Evolutionary conservation across 1,284 basidiomycete species (phyloP).

Genomic region (Inonotus hispidus): DNA sequence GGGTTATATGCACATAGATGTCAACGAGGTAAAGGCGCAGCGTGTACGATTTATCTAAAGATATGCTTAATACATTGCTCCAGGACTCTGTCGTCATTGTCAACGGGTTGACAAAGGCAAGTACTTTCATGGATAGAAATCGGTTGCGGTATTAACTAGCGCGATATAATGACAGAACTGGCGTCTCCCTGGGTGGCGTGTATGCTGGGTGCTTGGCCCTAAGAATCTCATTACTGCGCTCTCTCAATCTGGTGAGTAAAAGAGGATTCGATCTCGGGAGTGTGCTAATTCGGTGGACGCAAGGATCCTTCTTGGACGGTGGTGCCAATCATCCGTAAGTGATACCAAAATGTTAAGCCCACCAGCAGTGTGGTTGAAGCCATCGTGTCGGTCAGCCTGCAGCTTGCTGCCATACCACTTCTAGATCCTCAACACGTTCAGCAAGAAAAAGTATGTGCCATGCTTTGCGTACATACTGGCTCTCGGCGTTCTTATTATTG

Average conservation of each 20-base stretch:
- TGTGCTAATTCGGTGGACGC: conserved; percentile 8
- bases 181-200: conserved; percentile 89
- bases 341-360: neutral
- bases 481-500: neutral
- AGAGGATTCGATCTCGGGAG: neutral
- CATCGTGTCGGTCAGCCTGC: conserved; percentile 47
- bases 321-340: conserved; percentile 84
- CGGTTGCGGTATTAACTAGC: neutral
- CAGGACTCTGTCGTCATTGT: conserved; percentile 80
- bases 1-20: conserved; percentile 40
- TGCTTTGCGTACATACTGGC: neutral
- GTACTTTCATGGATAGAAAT: conserved; percentile 6
- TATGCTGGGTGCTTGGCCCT: conserved; percentile 97
- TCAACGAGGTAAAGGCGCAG: conserved; percentile 52
- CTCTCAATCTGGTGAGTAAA: conserved; percentile 64
- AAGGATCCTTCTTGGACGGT: conserved; percentile 81
- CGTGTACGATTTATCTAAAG: neutral
- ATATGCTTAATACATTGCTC: neutral
- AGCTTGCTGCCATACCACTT: conserved; percentile 80
- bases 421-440: conserved; percentile 66
- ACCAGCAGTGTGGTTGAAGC: neutral
- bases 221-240: conserved; percentile 82
- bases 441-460: conserved; percentile 55
- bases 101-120: conserved; percentile 88
- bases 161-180: conserved; percentile 55